Base-by-base conservation (phyloP, 2,329 filamentous ascomycete genomes). In the Macrophomina phaseolina region DNA sequence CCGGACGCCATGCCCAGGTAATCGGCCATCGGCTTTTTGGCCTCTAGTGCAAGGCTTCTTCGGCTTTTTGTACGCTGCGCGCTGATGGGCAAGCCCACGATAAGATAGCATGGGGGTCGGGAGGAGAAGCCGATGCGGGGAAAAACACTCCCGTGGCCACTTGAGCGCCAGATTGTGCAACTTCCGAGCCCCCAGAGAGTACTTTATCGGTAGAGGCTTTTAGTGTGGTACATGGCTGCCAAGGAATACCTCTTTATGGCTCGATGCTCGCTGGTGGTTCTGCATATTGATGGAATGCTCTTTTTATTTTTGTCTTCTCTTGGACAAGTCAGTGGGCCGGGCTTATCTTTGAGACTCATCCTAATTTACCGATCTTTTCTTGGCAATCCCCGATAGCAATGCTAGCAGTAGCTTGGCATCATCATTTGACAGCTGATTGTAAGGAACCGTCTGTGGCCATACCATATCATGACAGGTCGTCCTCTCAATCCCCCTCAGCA, bases 81-180 rank as follows among this genome's bases (percentile, higher is more conserved):
- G 48, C 8, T 51, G 18, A 9, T 30, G 48, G 18, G 48, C 48
- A 23, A 12, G 4, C 5, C 9, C 11, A 16, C 8, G 48, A 30
- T 51, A 30, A 28, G 48, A 51, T 51, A 48, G 5, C 6, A n/a
- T 14, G 2, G 48, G 48, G 9, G 48, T 51, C 48, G 48, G 48
- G 48, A 28, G 7, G 23, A 51, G 48, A 51, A 51, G 48, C 48
- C 48, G 48, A 51, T 51, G 48, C 48, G 48, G 48, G 48, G 48
- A 51, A 51, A 28, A 0, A 12, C 30, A 28, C 48, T 51, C 8
- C 48, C 14, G 23, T 18, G n/a, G 8, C 45, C 16, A 8, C 6
- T 18, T 48, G 16, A 5, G 45, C 45, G 45, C 45, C 4, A 6
- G 16, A 18, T 5, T 8, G 45, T 48, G 14, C 45, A 9, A 14